Base-by-base conservation (phyloP, 2,329 filamentous ascomycete genomes). In the Exophiala sideris region DNA sequence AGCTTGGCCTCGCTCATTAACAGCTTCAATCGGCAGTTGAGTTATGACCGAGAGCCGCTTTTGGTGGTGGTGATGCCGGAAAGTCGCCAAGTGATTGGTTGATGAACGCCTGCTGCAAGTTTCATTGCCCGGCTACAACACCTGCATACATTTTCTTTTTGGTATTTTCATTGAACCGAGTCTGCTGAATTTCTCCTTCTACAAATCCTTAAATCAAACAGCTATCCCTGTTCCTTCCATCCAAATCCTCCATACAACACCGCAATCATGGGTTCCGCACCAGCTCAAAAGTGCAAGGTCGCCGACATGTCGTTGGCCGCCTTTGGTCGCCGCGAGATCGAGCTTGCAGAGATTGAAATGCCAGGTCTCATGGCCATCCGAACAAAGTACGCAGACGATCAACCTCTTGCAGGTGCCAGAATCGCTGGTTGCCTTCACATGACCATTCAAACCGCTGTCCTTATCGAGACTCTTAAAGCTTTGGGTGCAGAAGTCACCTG, bases 401-500 rank as follows among this genome's bases (percentile, higher is more conserved):
- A 97, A 84, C 94, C 94, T 68, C 84, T 99, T 70, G 87, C 87
- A 73, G 91, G 92, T 74, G 90, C 91, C 74, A 88, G 92, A 70
- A 96, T 99, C 75, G 94, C 94, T 68, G 94, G 94, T 72, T 97
- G 94, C 79, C 82, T 97, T 74, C 91, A 96, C 87, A 96, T 96
- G 92, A 97, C 94, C 74, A 97, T 99, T 79, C 94, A 99, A 83
- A 99, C 94, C 64, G 94, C 94, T 68, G 94, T 99, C 71, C 87
- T 99, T 70, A 99, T 99, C 77, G 94, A 99, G 86, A 99, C 94
- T 65, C 86, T 99, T 72, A 88, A 83, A 70, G 81, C 87, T 66
- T 90, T 99, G 69, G 94, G 94, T 79, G 94, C 94, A 69, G 94
- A 97, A 84, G 88, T 97, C 68, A 99, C 94, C 73, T 97, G 94